Percentiles rank a stretch among this genome's conserved stretches.
Conservation (phyloP, 2,329 filamentous ascomycete species). For the Fusarium proliferatum region DNA sequence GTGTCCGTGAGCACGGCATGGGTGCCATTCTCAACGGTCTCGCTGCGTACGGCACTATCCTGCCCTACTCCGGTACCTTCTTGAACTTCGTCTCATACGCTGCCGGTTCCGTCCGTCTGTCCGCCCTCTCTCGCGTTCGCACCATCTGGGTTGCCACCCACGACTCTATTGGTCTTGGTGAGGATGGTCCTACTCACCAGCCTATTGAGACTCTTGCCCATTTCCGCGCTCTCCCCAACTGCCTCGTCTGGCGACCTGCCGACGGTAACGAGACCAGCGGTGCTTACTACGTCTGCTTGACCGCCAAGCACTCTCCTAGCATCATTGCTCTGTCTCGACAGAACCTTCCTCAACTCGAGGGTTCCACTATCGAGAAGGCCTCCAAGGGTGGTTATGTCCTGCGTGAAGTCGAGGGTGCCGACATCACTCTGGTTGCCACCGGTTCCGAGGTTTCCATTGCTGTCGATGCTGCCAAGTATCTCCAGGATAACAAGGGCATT, state of each 20-base stretch:
- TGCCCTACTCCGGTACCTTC: conserved; percentile 96
- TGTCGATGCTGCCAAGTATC: conserved; percentile 90
- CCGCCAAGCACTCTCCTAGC: conserved; percentile 87
- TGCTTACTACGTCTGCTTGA: conserved; percentile 96
- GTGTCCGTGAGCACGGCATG: conserved; percentile 93
- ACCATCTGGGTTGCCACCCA: conserved; percentile 97
- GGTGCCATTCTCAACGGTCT: conserved; percentile 95
- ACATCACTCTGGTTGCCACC: conserved; percentile 91
- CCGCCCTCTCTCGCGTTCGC: conserved; percentile 89
- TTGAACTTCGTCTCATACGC: conserved; percentile 99
- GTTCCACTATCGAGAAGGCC: conserved; percentile 87
- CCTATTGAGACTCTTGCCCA: conserved; percentile 98
- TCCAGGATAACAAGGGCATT: conserved; percentile 88
- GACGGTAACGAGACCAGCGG: conserved; percentile 98
- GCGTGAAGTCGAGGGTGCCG: conserved; percentile 83
- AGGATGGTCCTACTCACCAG: conserved; percentile 98
- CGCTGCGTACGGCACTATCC: conserved; percentile 91
- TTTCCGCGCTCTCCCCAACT: conserved; percentile 98
- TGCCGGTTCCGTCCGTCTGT: conserved; percentile 93
- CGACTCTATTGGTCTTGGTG: conserved; percentile 98
- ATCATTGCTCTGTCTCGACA: conserved; percentile 96
- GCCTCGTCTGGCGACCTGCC: conserved; percentile 99
- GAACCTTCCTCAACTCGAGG: conserved; percentile 97
- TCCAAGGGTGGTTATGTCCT: conserved; percentile 96
- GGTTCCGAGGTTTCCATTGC: conserved; percentile 96